phyloP scores from a whole-genome alignment of 306 rosid species.

The Gynostemma pentaphyllum region DNA sequence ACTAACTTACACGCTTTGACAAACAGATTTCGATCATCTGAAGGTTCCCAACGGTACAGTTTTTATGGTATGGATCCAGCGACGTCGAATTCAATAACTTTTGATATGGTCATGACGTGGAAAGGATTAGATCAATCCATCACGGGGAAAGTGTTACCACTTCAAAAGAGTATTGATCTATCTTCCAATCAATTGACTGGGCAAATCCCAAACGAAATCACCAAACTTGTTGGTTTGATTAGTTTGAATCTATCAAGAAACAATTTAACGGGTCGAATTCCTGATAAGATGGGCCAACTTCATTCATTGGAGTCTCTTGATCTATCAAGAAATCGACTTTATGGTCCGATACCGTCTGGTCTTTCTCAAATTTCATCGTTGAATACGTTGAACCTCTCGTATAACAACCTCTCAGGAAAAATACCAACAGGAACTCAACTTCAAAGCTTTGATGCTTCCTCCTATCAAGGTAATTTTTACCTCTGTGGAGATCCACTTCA shows the following conservation, averaged over 20 bases:
- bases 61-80: no score
- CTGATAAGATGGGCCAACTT: neutral
- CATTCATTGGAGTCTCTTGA: neutral
- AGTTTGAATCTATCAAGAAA: neutral
- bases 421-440: neutral
- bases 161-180: neutral
- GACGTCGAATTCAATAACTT: neutral
- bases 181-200: neutral
- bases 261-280: neutral
- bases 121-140: neutral
- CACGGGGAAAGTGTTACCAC: no score
- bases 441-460: neutral
- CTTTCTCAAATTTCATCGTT: neutral
- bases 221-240: neutral
- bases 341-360: neutral
- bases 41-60: no score
- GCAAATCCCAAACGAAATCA: neutral
- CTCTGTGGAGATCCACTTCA: neutral
- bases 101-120: neutral
- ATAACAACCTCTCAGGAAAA: neutral
- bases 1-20: neutral
- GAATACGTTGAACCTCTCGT: neutral
- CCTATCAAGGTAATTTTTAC: neutral
- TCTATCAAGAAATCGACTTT: neutral
- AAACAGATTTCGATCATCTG: neutral